Conservation (phyloP, 2,329 filamentous ascomycete genomes). For the Aureobasidium mangrovei region DNA sequence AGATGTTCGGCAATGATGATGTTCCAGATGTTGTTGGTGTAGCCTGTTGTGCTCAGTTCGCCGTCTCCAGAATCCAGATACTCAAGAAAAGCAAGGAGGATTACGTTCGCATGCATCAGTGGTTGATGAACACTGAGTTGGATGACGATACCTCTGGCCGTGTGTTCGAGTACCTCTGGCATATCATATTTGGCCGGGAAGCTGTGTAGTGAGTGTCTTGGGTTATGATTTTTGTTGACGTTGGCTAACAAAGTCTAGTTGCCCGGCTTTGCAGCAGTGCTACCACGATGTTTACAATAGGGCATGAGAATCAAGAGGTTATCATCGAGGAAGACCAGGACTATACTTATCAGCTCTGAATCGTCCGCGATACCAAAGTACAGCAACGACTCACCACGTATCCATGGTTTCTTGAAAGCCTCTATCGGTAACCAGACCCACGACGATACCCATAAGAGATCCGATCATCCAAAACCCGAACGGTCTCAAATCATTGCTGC, state of each 20-base stretch:
- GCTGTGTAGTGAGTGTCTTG: slow-evolving; percentile 5
- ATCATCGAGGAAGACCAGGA: too few relatives aligned
- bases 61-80: slow-evolving; percentile 47
- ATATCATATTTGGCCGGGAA: slow-evolving; percentile 24
- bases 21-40: slow-evolving; percentile 19
- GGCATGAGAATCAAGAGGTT: not conserved
- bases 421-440: too few relatives aligned
- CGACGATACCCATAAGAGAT: too few relatives aligned
- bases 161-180: slow-evolving; percentile 59
- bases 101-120: slow-evolving; percentile 50
- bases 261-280: slow-evolving; percentile 6
- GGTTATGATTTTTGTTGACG: too few relatives aligned
- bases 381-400: too few relatives aligned
- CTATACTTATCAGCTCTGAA: too few relatives aligned
- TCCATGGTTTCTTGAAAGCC: too few relatives aligned
- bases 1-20: slow-evolving; percentile 21
- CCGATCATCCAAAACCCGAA: too few relatives aligned
- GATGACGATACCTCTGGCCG: slow-evolving; percentile 44
- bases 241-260: not conserved
- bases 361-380: too few relatives aligned
- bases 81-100: slow-evolving; percentile 40
- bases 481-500: too few relatives aligned
- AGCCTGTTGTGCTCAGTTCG: slow-evolving; percentile 47
- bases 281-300: slow-evolving; percentile 7
- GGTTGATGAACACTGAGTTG: slow-evolving; percentile 49